These are phyloP conservation scores for Physaria fendleri DNA, from an alignment of 345 rosid species.

Conservation along the genomic window DNA sequence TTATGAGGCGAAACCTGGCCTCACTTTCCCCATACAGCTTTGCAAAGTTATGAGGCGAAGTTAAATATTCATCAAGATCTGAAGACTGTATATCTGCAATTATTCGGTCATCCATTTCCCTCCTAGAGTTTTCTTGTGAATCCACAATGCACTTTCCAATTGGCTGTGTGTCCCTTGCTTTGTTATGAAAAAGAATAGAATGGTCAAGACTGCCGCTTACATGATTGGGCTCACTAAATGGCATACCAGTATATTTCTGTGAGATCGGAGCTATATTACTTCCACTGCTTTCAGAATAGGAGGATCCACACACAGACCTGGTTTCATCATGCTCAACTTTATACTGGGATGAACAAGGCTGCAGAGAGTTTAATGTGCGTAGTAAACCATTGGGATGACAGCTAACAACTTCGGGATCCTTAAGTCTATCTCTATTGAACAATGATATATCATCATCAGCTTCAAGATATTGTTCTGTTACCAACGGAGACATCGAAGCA, in stretches of 20 bases:
- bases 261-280: constrained; percentile 26
- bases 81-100: constrained; percentile 68
- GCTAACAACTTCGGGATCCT: constrained; percentile 66
- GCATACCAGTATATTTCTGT: constrained; percentile 42
- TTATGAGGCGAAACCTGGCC: constrained; percentile 69
- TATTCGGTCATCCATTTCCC: constrained; percentile 66
- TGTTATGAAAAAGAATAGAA: constrained; percentile 33
- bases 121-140: constrained; percentile 6
- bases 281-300: constrained; percentile 35
- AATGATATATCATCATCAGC: constrained; percentile 67
- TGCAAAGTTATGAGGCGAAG: constrained; percentile 62
- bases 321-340: constrained; percentile 24
- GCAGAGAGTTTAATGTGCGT: constrained; percentile 35
- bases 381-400: constrained; percentile 36
- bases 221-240: constrained; percentile 29
- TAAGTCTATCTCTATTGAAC: constrained; percentile 64
- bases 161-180: constrained; percentile 30
- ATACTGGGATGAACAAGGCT: constrained; percentile 42
- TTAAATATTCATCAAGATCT: constrained; percentile 68
- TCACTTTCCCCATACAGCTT: constrained; percentile 47
- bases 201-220: constrained; percentile 32
- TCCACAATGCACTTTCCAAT: not conserved
- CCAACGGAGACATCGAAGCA: constrained; percentile 18
- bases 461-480: constrained; percentile 29
- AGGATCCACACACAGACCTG: constrained; percentile 32